These are phyloP conservation scores for Kuraishia borneana DNA, from an alignment of 805 yeast genomes.

Conservation along the genomic window DNA sequence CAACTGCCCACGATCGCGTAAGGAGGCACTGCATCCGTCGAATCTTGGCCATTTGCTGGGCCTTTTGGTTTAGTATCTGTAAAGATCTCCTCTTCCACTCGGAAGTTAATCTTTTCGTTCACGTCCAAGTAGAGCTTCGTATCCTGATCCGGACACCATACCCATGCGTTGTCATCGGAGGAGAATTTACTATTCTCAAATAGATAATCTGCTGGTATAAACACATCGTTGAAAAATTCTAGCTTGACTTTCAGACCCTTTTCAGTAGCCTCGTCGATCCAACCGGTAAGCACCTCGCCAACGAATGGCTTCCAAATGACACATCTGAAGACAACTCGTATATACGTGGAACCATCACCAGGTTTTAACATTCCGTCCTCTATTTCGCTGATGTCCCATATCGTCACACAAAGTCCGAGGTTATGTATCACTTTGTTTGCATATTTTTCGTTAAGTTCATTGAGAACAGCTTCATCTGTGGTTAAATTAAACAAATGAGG, in stretches of 20 bases:
- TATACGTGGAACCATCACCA: constrained; percentile 87
- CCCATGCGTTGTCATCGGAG: constrained; percentile 85
- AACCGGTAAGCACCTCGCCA: constrained; percentile 87
- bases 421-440: constrained; percentile 78
- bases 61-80: constrained; percentile 73
- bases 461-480: constrained; percentile 58
- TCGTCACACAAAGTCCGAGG: constrained; percentile 72
- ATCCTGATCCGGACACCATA: constrained; percentile 71
- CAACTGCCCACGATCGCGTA: constrained; percentile 83
- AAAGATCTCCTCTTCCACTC: constrained; percentile 84
- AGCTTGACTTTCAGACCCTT: constrained; percentile 80
- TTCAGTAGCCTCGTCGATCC: constrained; percentile 79
- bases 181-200: constrained; percentile 43
- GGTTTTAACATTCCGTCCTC: constrained; percentile 87
- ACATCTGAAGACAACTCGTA: constrained; percentile 63
- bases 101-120: constrained; percentile 83
- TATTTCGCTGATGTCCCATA: constrained; percentile 74
- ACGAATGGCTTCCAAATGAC: constrained; percentile 88
- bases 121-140: constrained; percentile 75
- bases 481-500: constrained; percentile 75
- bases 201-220: constrained; percentile 72
- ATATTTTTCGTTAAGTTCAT: constrained; percentile 75
- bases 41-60: constrained; percentile 32
- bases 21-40: constrained; percentile 48
- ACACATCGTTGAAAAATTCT: constrained; percentile 87